Evolutionary conservation across 176 grass and related monocot species (phyloP).

Genomic region (Otatea glauca): DNA sequence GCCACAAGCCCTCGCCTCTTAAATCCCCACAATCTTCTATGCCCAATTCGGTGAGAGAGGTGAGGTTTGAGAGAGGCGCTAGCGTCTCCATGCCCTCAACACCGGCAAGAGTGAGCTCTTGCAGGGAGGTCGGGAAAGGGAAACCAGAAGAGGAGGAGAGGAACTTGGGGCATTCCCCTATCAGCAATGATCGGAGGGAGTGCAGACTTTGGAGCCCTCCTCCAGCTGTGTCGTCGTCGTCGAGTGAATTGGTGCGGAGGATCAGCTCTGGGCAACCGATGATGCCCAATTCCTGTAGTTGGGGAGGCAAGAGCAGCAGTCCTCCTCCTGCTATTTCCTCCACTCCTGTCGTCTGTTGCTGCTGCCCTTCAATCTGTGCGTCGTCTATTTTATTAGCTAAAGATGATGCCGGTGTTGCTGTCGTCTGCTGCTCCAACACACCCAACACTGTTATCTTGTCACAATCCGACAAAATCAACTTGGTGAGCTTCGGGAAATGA

Average conservation of each 20-base stretch:
- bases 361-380: too few species aligned
- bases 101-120: rapidly evolving
- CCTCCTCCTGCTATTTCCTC: not conserved
- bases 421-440: not conserved
- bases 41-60: rapidly evolving
- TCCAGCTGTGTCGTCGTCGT: too few species aligned
- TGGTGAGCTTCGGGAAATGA: not conserved
- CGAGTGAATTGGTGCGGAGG: too few species aligned
- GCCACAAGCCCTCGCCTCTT: not conserved
- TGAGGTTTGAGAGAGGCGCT: not conserved
- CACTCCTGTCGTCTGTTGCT: not conserved
- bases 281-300: rapidly evolving
- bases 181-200: rapidly evolving
- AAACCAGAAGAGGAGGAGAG: not conserved
- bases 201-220: not conserved
- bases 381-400: not conserved
- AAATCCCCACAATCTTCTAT: not conserved
- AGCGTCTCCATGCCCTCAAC: not conserved
- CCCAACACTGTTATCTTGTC: not conserved
- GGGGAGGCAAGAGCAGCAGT: not conserved
- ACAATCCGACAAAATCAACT: rapidly evolving
- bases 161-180: rapidly evolving
- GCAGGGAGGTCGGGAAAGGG: not conserved
- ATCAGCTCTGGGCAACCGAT: rapidly evolving
- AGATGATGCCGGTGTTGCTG: not conserved